A percentile compares a stretch with the other conserved stretches of the same genome.
These are phyloP conservation scores for Hylodesmum podocarpum DNA, from an alignment of 306 rosid genomes.

Conservation along the genomic window DNA sequence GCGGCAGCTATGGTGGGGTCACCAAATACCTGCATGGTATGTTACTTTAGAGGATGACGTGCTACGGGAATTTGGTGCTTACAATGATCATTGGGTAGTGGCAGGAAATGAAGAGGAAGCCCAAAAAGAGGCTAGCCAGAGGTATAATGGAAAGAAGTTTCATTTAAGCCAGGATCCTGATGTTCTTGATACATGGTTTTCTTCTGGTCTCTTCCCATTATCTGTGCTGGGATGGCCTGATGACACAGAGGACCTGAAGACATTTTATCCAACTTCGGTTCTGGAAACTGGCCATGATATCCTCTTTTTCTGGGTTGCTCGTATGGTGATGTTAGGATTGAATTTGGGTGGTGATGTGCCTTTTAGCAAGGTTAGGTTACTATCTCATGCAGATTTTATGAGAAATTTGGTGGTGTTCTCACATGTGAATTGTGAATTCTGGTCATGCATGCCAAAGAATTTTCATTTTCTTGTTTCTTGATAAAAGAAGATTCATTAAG, in stretches of 20 bases:
- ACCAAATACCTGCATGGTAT: conserved; percentile 94
- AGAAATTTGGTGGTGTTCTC: neutral
- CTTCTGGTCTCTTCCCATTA: conserved; percentile 90
- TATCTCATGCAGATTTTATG: conserved; percentile 3
- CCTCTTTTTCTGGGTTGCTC: conserved; percentile 97
- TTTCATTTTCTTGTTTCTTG: neutral
- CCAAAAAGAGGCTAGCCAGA: conserved; percentile 52
- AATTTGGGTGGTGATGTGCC: conserved; percentile 88
- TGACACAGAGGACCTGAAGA: conserved; percentile 73
- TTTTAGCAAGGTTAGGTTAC: conserved; percentile 60
- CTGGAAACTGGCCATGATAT: conserved; percentile 99
- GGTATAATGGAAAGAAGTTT: conserved; percentile 66
- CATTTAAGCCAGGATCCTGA: conserved; percentile 79
- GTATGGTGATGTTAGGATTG: conserved; percentile 93
- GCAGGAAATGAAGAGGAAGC: conserved; percentile 83
- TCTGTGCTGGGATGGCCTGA: conserved; percentile 98
- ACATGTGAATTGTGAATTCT: neutral
- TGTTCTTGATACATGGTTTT: conserved; percentile 98
- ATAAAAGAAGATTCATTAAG: neutral
- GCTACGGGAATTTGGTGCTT: conserved; percentile 69
- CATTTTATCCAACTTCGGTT: conserved; percentile 93
- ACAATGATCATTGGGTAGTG: conserved; percentile 81
- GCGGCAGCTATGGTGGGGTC: conserved; percentile 99
- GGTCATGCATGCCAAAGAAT: neutral
- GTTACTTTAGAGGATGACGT: conserved; percentile 66